These are phyloP conservation scores for Tetrahymena thermophila DNA, from an alignment of 73 alveolate genomes.

Conservation along the genomic window DNA sequence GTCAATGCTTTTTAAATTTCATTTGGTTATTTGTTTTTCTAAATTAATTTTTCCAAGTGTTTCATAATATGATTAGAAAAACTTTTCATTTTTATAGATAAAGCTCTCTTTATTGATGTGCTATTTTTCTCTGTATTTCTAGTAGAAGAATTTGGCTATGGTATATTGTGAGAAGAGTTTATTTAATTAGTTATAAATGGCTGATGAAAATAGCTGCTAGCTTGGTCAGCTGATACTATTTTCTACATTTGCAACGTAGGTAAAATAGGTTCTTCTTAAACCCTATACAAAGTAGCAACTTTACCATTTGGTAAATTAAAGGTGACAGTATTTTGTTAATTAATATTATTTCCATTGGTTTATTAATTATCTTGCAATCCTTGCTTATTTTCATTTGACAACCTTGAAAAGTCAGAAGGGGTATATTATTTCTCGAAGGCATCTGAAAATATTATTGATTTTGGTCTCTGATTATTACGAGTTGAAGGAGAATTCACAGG, in stretches of 20 bases:
- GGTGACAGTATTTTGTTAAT: background rate
- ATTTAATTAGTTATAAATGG: background rate
- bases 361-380: background rate
- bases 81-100: background rate
- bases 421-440: background rate
- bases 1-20: background rate
- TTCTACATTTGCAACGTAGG: background rate
- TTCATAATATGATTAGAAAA: background rate
- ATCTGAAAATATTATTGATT: background rate
- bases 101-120: background rate
- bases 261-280: background rate
- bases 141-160: background rate
- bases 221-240: background rate
- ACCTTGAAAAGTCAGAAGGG: background rate
- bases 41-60: background rate
- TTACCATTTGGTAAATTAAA: too few relatives aligned
- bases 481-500: background rate
- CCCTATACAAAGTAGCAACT: background rate
- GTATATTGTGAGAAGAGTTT: background rate
- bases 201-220: background rate
- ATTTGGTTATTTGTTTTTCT: background rate
- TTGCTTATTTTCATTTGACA: background rate
- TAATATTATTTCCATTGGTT: background rate
- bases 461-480: background rate
- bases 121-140: background rate